Percentiles rank a stretch among this genome's conserved stretches.
Conservation (phyloP, 352 stramenopile species). For the Phytopythium litorale region DNA sequence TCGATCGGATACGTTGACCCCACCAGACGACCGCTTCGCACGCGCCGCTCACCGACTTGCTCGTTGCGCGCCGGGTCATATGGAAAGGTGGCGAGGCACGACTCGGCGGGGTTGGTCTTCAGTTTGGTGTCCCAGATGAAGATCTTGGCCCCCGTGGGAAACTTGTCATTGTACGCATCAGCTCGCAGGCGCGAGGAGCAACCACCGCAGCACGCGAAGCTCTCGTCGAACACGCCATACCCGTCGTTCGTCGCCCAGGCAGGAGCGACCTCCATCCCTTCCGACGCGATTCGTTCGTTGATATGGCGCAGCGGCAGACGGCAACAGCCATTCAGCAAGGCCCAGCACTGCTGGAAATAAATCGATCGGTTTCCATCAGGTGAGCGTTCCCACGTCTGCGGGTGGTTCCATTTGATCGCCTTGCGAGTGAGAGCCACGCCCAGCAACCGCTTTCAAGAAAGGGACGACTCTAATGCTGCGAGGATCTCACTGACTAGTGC, state of each 20-base stretch:
- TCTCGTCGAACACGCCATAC: slow-evolving; percentile 30
- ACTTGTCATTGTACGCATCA: slow-evolving; percentile 45
- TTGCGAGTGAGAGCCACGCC: no score
- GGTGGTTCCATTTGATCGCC: background rate
- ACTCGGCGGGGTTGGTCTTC: slow-evolving; percentile 40
- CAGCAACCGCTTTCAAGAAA: no score
- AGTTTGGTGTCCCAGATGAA: slow-evolving; percentile 72
- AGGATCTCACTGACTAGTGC: no score
- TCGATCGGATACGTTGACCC: slow-evolving; percentile 67
- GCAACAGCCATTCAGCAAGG: no score
- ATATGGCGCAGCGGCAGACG: no score
- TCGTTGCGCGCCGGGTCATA: slow-evolving; percentile 60
- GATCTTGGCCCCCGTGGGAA: slow-evolving; percentile 40
- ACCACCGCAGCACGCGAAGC: slow-evolving; percentile 69
- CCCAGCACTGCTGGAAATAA: no score
- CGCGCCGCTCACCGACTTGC: slow-evolving; percentile 46
- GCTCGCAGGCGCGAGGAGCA: slow-evolving; percentile 53
- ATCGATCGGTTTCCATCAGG: no score
- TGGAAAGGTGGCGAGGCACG: slow-evolving; percentile 51
- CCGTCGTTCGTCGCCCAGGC: slow-evolving; percentile 13
- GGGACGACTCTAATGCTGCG: no score
- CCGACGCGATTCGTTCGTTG: background rate
- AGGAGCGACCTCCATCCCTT: background rate
- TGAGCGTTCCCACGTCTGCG: no score
- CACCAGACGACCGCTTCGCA: slow-evolving; percentile 56